Percentiles rank a stretch among this genome's conserved stretches.
phyloP scores from a whole-genome alignment of 2,329 filamentous ascomycete species.

The Colletotrichum eremochloae region DNA sequence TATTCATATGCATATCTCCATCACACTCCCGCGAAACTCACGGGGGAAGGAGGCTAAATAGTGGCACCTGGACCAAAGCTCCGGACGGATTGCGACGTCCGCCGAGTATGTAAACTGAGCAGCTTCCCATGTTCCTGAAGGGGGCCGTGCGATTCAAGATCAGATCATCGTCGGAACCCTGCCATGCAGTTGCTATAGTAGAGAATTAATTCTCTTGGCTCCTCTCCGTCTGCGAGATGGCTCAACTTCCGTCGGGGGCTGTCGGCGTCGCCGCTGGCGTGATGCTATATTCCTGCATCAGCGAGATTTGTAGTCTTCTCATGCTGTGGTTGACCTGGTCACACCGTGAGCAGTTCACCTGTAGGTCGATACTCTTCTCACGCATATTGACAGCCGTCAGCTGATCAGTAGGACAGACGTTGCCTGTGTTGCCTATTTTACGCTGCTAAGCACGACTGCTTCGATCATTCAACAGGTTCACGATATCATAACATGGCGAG shows the following conservation, averaged over 20 bases:
- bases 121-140: neutral
- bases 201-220: neutral
- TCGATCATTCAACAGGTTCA: neutral
- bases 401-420: neutral
- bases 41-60: neutral
- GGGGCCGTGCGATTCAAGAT: neutral
- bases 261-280: neutral
- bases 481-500: conserved; percentile 3
- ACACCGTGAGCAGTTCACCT: neutral
- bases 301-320: neutral
- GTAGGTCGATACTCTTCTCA: neutral
- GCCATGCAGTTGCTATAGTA: neutral
- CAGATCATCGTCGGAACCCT: neutral
- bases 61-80: neutral
- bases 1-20: neutral
- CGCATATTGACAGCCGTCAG: neutral
- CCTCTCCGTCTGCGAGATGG: neutral
- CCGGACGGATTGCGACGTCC: neutral
- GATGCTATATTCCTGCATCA: neutral
- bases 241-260: neutral
- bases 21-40: neutral
- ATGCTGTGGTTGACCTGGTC: conserved; percentile 1
- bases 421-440: neutral
- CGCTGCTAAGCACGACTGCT: neutral
- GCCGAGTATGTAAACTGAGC: neutral